Base-by-base conservation (phyloP, 768 basidiomycete species). In the Kwoniella newhampshirensis region DNA sequence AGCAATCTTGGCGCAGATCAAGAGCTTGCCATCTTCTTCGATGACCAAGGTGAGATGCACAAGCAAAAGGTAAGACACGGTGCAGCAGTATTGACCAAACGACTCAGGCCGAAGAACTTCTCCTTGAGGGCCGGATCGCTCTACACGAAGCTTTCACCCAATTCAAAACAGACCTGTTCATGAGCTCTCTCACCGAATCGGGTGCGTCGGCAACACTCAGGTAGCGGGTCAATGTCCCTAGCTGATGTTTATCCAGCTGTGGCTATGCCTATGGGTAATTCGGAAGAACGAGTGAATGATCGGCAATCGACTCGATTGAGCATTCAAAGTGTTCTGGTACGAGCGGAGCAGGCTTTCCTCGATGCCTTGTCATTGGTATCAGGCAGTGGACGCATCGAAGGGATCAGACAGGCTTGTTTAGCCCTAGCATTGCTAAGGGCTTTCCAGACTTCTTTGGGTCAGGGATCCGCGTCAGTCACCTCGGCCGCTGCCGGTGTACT, bases 141-240 rank as follows among this genome's bases (percentile, higher is more conserved):
- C 77, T 97, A 26, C 84, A 88, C 50, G 83, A 86, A 25, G 87
- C 87, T 0, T 86, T 92, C 63, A 81, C 82, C 35, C 85, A 84
- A 6, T 90, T 94, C 79, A 83, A 84, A 28, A 81, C 84, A 0
- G 92, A 97, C 71, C 88, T 96, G 79, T 88, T 92, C 72, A 79
- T 96, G 56, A 91, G 87, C 68, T 92, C 92, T 17, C 78, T 97
- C 21, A 83, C 87, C 0, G 94, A 98, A 73, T 94, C 94, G 1
- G 86, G 92, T 94, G 67, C 32, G 89, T 78, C 18, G 12, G 7
- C 18, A 43, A 53, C 35, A 30, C 9, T 25, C n/a, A 11, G 9
- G 23, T 42, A 35, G n/a, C 32, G 20, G 45, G 44, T 39, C 40
- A 56, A 26, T 18, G 20, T 12, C 15, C 7, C 17, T 8, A 17